phyloP scores from a whole-genome alignment of 176 grass and related monocot species.

The Leersia perrieri region DNA sequence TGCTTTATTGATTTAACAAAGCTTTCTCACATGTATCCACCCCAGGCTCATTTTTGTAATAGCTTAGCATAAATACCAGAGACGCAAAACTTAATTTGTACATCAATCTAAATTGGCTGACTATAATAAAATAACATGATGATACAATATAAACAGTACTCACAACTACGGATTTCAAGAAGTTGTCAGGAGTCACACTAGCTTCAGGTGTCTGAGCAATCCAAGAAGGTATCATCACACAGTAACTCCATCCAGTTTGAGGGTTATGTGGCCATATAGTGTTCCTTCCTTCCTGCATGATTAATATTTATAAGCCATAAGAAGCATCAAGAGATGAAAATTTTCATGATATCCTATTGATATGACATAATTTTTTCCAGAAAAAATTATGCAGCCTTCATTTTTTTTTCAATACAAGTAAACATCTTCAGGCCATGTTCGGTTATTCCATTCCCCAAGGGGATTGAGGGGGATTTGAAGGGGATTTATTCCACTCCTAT shows the following conservation, averaged over 20 bases:
- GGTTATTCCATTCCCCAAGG: too few species aligned
- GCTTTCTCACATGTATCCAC: background rate
- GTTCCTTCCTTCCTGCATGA: slow-evolving; percentile 77
- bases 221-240: slow-evolving; percentile 95
- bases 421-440: too few species aligned
- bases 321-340: background rate
- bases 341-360: background rate
- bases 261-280: slow-evolving; percentile 96
- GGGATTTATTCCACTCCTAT: too few species aligned
- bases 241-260: slow-evolving; percentile 97
- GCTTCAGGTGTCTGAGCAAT: slow-evolving; percentile 70
- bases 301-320: background rate
- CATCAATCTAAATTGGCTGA: background rate
- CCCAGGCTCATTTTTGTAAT: slow-evolving; percentile 9
- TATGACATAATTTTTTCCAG: background rate
- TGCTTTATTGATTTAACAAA: background rate
- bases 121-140: background rate
- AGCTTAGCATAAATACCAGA: background rate
- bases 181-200: slow-evolving; percentile 64
- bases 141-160: slow-evolving; percentile 44
- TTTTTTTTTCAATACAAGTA: background rate
- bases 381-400: background rate
- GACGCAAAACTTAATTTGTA: background rate
- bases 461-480: too few species aligned
- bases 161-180: slow-evolving; percentile 96